Percentiles rank a stretch among this genome's conserved stretches.
phyloP scores from a whole-genome alignment of 148 eudicot species.

The Oxyria digyna region DNA sequence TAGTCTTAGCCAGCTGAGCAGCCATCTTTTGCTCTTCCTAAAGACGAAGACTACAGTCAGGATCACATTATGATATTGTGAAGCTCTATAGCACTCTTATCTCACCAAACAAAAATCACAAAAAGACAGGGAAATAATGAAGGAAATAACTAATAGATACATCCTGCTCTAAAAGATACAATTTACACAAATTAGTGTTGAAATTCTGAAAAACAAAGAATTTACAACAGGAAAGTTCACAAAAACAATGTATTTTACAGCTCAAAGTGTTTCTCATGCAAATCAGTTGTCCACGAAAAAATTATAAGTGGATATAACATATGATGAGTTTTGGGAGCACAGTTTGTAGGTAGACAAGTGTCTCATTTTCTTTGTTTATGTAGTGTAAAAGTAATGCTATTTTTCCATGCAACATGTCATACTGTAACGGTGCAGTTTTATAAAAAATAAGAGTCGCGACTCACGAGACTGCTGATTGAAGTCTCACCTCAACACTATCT shows the following conservation, averaged over 20 bases:
- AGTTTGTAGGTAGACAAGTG: neutral
- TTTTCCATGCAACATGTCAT: neutral
- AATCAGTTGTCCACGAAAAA: neutral
- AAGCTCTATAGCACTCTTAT: neutral
- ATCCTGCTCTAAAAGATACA: neutral
- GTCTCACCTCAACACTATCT: constrained; percentile 82
- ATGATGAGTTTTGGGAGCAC: neutral
- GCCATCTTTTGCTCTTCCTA: constrained; percentile 90
- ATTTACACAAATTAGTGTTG: neutral
- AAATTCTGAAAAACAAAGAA: neutral
- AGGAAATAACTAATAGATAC: neutral
- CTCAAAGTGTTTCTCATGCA: neutral
- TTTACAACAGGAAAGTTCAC: neutral
- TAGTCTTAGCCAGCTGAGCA: constrained; percentile 61
- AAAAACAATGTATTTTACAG: neutral
- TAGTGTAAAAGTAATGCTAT: neutral
- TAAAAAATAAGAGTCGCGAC: neutral
- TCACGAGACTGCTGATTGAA: neutral
- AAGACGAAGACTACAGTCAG: constrained; percentile 8
- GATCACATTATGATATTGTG: neutral
- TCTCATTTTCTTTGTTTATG: neutral
- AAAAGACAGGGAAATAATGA: neutral
- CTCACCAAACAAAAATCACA: neutral
- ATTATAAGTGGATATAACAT: neutral
- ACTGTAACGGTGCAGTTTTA: neutral